Evolutionary conservation across 208 protist genomes (phyloP).

Genomic region (Wallacemonas sp.): DNA sequence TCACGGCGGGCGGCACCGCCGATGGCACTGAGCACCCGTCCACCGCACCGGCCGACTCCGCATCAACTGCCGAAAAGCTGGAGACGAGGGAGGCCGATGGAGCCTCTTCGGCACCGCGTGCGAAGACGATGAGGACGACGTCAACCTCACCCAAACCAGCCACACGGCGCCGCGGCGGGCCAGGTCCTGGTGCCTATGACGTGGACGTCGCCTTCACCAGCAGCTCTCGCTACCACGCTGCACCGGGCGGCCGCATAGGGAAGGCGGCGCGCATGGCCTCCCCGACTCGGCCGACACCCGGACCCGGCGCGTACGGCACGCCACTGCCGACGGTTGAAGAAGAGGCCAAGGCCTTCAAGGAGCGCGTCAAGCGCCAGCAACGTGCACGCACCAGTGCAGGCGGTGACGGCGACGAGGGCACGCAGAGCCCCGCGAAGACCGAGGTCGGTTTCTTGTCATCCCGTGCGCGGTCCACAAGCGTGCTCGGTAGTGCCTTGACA

Average conservation of each 20-base stretch:
- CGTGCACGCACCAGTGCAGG: neutral
- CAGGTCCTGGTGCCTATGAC: conserved; percentile 68
- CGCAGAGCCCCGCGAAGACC: neutral
- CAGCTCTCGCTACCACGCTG: conserved; percentile 14
- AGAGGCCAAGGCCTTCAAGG: conserved; percentile 5
- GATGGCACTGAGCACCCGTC: too few relatives aligned
- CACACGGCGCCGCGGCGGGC: conserved; percentile 10
- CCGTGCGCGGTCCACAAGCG: neutral
- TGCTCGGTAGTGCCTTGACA: neutral
- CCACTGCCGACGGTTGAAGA: conserved; percentile 3
- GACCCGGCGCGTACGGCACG: conserved; percentile 15
- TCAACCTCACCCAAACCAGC: neutral
- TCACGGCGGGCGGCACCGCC: neutral
- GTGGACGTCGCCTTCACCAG: conserved; percentile 32
- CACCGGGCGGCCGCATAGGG: conserved; percentile 13
- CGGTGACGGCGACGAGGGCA: neutral
- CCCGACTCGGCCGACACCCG: conserved; percentile 14
- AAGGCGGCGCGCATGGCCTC: conserved; percentile 26
- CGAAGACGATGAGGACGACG: neutral
- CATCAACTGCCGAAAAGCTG: neutral
- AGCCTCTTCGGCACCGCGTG: neutral
- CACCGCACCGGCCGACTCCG: too few relatives aligned
- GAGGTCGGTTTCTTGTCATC: conserved; percentile 7
- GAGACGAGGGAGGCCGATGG: neutral
- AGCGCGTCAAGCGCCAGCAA: neutral